Evolutionary conservation across 495 filamentous ascomycete species (phyloP), one percentile per base, ranked within the genome.

Genomic region (Annulohypoxylon stygium): DNA sequence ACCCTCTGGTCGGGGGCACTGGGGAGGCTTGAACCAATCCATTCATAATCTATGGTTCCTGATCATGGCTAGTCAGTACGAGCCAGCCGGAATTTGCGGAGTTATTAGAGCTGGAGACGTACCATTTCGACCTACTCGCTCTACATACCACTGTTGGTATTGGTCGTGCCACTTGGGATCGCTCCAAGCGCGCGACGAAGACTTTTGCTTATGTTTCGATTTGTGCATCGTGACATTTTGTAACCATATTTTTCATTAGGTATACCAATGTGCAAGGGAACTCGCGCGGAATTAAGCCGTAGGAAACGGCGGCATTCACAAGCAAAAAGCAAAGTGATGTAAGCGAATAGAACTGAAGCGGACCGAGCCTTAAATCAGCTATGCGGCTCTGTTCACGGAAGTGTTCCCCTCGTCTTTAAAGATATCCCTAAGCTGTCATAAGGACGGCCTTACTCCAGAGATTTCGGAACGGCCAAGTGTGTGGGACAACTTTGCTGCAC

Each of bases 181-280:
- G 66, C 77, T 77, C 77, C 66, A 60, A 68, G 69, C 45, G 72
- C 75, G 70, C 75, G 71, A 74, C 58, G 68, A 71, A 41, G 62
- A 53, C 53, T 74, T 79, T 66, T 63, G 70, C 71, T 74, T 72
- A 74, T 75, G 70, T 36, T 75, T 77, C 64, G 66, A 64, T 54
- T 67, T 74, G 66, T 77, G 77, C 77, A 79, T 79, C 74, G 77
- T 79, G 75, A 74, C 77, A 78, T 78, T 54, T 77, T 78, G 76
- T 57, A 71, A 48, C 59, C 69, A 59, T 60, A 25, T 39, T 60
- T 75, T 53, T 75, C 67, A 75, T 70, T 45, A 41, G 71, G 55
- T 51, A 55, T 30, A 33, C 47, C 57, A 33, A 41, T 36, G 14
- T 25, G 58, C 36, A 65, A 73, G 50, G 48, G 41, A 54, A 65